These are phyloP conservation scores for Annulohypoxylon maeteangense DNA, from an alignment of 495 filamentous ascomycete genomes.

Conservation along the genomic window DNA sequence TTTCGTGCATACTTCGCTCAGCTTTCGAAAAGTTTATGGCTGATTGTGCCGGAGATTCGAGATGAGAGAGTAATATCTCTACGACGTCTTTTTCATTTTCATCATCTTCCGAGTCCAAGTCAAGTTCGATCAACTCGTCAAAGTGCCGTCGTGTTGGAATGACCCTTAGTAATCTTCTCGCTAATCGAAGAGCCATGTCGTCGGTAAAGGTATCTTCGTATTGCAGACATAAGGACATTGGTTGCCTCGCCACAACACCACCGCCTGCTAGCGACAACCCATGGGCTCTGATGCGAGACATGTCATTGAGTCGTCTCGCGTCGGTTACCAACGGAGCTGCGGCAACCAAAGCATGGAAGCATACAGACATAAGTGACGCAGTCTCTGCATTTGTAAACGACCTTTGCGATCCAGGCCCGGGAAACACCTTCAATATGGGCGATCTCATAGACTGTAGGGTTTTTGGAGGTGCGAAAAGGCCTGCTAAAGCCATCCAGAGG, in stretches of 20 bases:
- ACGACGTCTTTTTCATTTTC: slow-evolving; percentile 55
- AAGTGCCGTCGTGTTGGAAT: slow-evolving; percentile 60
- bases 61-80: slow-evolving; percentile 58
- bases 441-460: slow-evolving; percentile 60
- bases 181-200: slow-evolving; percentile 61
- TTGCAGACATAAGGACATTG: slow-evolving; percentile 59
- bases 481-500: slow-evolving; percentile 77
- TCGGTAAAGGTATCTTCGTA: slow-evolving; percentile 67
- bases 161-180: slow-evolving; percentile 61
- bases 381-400: slow-evolving; percentile 57
- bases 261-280: slow-evolving; percentile 52
- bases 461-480: slow-evolving; percentile 73
- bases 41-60: slow-evolving; percentile 56
- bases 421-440: slow-evolving; percentile 54
- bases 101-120: slow-evolving; percentile 41
- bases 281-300: slow-evolving; percentile 64
- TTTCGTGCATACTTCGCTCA: slow-evolving; percentile 61
- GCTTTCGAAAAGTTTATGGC: slow-evolving; percentile 58
- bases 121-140: slow-evolving; percentile 54
- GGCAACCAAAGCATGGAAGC: slow-evolving; percentile 64
- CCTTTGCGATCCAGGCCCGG: slow-evolving; percentile 44
- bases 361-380: slow-evolving; percentile 62
- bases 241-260: slow-evolving; percentile 51
- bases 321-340: slow-evolving; percentile 61
- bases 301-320: slow-evolving; percentile 56